Conservation (phyloP, 495 filamentous ascomycete species). For the Penicillium bialowiezense region DNA sequence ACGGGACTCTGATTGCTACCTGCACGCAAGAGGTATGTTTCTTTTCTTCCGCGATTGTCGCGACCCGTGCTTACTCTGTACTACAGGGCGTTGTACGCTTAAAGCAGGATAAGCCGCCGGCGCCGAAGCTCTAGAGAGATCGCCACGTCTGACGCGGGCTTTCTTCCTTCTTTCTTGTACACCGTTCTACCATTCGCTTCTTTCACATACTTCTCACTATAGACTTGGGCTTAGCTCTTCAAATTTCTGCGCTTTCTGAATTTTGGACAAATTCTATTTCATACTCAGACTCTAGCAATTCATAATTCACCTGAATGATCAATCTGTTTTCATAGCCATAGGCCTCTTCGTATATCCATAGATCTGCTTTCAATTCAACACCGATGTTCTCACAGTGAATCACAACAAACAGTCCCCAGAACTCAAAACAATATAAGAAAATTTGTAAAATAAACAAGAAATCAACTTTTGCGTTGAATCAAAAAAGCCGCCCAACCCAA, state of each 20-base stretch:
- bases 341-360: too few relatives aligned
- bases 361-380: too few relatives aligned
- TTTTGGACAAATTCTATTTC: too few relatives aligned
- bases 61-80: constrained; percentile 9
- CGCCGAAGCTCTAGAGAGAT: constrained; percentile 36
- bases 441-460: constrained; percentile 1
- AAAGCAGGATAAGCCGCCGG: constrained; percentile 41
- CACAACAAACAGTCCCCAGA: background rate
- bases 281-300: background rate
- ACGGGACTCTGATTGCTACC: constrained; percentile 76
- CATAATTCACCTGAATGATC: background rate
- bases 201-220: constrained; percentile 9
- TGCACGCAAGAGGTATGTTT: constrained; percentile 46
- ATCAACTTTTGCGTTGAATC: constrained; percentile 17
- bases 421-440: too few relatives aligned
- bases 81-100: constrained; percentile 44
- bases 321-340: background rate
- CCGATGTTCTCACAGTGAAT: too few relatives aligned
- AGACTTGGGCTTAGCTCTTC: constrained; percentile 4
- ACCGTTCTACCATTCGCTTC: constrained; percentile 9
- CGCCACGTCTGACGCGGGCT: too few relatives aligned
- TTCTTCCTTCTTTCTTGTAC: too few relatives aligned
- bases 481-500: constrained; percentile 37
- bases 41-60: constrained; percentile 1
- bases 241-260: background rate